Conservation (phyloP, 2,329 filamentous ascomycete genomes). For the Fusarium chaquense region DNA sequence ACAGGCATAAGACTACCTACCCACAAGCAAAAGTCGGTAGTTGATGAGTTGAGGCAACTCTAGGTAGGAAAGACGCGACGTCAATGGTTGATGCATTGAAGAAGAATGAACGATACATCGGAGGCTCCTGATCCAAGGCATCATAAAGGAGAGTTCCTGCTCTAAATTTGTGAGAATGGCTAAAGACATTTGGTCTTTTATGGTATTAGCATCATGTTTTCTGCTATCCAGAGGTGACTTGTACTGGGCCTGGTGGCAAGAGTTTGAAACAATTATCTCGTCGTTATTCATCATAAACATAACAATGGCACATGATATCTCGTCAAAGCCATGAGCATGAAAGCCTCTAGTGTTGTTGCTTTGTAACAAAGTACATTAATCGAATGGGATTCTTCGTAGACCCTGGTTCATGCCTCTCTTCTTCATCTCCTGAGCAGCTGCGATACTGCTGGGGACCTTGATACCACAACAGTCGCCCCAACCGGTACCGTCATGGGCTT, state of each 20-base stretch:
- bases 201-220: background rate
- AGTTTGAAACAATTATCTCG: background rate
- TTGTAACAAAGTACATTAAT: slow-evolving; percentile 60
- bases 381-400: slow-evolving; percentile 84
- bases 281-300: slow-evolving; percentile 12
- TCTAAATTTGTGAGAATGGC: too few species aligned
- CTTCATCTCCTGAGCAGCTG: slow-evolving; percentile 88
- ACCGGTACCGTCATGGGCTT: slow-evolving; percentile 71
- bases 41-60: background rate
- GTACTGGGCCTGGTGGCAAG: background rate
- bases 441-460: slow-evolving; percentile 93
- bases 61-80: background rate
- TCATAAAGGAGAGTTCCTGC: too few species aligned
- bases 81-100: background rate
- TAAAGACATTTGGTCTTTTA: background rate
- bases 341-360: background rate
- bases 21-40: background rate
- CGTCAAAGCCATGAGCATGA: background rate
- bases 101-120: background rate
- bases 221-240: background rate
- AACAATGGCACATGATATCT: background rate
- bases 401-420: slow-evolving; percentile 73
- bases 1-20: background rate
- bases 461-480: slow-evolving; percentile 99
- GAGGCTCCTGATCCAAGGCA: background rate